phyloP scores from a whole-genome alignment of 2,329 filamentous ascomycete species.

The Corynespora cassiicola region DNA sequence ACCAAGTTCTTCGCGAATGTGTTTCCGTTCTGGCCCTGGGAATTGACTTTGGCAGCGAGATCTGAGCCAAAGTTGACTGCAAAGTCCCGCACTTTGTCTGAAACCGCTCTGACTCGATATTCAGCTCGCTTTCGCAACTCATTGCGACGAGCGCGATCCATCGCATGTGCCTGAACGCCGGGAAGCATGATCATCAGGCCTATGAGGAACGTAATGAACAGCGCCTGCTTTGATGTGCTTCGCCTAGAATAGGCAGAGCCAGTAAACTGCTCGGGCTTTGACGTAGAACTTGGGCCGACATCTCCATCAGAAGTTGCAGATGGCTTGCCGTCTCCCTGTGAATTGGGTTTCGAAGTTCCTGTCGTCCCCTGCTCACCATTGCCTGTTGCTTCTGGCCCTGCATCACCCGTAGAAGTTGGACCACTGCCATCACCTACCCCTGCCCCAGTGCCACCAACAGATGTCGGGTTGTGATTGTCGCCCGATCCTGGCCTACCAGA shows the following conservation, averaged over 20 bases:
- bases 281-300: slow-evolving; percentile 3
- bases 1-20: slow-evolving; percentile 25
- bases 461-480: too few species aligned
- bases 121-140: slow-evolving; percentile 13
- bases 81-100: slow-evolving; percentile 20
- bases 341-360: slow-evolving; percentile 9
- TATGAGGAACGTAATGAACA: slow-evolving; percentile 16
- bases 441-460: too few species aligned
- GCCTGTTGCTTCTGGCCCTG: too few species aligned
- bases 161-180: slow-evolving; percentile 9
- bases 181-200: slow-evolving; percentile 16
- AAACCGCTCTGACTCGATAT: slow-evolving; percentile 19
- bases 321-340: slow-evolving; percentile 1
- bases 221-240: slow-evolving; percentile 4
- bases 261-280: slow-evolving; percentile 7
- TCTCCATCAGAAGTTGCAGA: neutral
- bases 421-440: too few species aligned
- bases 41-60: slow-evolving; percentile 20
- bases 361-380: neutral
- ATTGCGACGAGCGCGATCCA: slow-evolving; percentile 2
- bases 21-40: slow-evolving; percentile 20
- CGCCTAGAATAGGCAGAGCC: slow-evolving; percentile 7
- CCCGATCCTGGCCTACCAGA: too few species aligned
- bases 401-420: too few species aligned
- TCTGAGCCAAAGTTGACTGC: slow-evolving; percentile 16